These are phyloP conservation scores for Carex cristatella DNA, from an alignment of 176 grass and related monocot genomes.

Conservation along the genomic window DNA sequence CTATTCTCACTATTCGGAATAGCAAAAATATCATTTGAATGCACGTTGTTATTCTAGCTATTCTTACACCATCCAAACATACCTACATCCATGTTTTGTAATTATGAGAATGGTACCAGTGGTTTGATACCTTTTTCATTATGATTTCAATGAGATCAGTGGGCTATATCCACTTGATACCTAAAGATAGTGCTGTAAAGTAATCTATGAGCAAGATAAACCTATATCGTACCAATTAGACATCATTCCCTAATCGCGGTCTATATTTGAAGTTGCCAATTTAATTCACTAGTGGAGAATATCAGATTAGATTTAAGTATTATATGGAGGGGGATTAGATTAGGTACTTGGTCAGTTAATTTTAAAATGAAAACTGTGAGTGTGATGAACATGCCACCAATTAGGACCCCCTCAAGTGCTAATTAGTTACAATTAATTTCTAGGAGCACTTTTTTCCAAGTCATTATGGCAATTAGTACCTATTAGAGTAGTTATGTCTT, in stretches of 20 bases:
- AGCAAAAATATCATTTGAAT: too few species aligned
- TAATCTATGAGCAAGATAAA: not conserved
- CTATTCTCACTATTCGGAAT: too few species aligned
- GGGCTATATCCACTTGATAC: not conserved
- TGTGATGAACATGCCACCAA: constrained; percentile 5
- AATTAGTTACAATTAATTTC: not conserved
- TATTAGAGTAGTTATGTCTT: not conserved
- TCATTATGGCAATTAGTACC: not conserved
- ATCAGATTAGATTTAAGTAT: not conserved
- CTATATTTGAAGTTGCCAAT: not conserved
- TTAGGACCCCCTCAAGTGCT: not conserved
- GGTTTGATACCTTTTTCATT: too few species aligned
- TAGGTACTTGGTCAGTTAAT: constrained; percentile 22
- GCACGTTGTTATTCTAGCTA: too few species aligned
- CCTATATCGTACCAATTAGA: not conserved
- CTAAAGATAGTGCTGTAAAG: not conserved
- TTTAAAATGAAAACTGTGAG: not conserved
- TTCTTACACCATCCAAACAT: too few species aligned
- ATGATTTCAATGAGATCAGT: too few species aligned
- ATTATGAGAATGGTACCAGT: too few species aligned
- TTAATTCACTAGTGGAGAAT: not conserved
- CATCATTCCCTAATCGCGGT: not conserved
- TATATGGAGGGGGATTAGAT: constrained; percentile 13
- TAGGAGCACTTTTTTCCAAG: not conserved
- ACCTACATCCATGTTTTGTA: too few species aligned